Evolutionary conservation across 768 basidiomycete genomes (phyloP), one percentile per base, ranked within the genome.

Genomic region (Tricholoma flavovirens): DNA sequence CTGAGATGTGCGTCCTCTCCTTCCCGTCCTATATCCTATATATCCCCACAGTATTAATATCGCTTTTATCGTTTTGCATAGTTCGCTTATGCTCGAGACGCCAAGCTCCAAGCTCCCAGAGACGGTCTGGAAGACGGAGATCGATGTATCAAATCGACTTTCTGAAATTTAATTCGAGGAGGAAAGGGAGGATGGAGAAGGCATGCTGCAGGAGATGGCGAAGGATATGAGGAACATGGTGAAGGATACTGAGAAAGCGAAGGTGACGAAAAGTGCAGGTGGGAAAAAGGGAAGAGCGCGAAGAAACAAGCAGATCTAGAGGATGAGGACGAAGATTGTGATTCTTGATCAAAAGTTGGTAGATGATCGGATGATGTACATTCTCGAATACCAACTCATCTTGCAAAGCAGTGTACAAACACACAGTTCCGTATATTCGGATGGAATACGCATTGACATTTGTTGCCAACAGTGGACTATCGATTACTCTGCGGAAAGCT

Each of bases 11-110:
- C 59, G 87, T 77, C 2, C 33, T 12, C 33, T 35, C 12, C 10
- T 4, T 7, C 1, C 33, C 33, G 4, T 5, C 35, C 1, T 36
- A 54, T 14, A 19, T n/a, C 42, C 29, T 12, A n/a, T n/a, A n/a
- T n/a, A n/a, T n/a, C n/a, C n/a, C n/a, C 5, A 33, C 1, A 36
- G 53, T 15, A 4, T 4, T 29, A 29, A 29, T 8, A 24, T 22
- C 2, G 48, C 15, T 19, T 2, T 12, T 40, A n/a, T n/a, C n/a
- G n/a, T n/a, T n/a, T n/a, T n/a, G 4, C 60, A 7, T 17, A 92
- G 89, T 7, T 91, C 91, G 1, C 77, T 95, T 33, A 82, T 95
- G 32, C 77, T 93, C 14, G 92, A 95, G 66, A 93, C 93, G 0
- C 89, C 88, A 0, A 80, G 78, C 24, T 83, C 84, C 59, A 90